Evolutionary conservation across 345 rosid genomes (phyloP), one percentile per base, ranked within the genome.

Genomic region (Bretschneidera sinensis): DNA sequence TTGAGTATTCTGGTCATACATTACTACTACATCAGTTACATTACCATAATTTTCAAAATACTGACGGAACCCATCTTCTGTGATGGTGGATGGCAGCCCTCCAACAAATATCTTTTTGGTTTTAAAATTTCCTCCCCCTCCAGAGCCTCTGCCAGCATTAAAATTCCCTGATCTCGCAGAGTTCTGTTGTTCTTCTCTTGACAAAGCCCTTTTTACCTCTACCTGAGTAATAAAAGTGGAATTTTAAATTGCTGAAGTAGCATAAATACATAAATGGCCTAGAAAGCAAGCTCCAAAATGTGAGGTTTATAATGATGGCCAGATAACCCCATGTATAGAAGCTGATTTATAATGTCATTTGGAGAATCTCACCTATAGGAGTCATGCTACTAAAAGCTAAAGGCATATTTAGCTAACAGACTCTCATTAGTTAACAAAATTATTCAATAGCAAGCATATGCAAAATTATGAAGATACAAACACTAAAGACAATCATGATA

Each of bases 61-160:
- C 60, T 83, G 81, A n/a, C 90, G 89, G 68, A 92, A 92, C 22
- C 80, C 94, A 17, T 92, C 98, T 28, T 89, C 96, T 24, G 84
- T 82, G 57, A 92, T 67, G 51, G 89, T 76, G 11, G 98, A 85
- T 33, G 98, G 96, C 77, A 92, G 74, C 51, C 98, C 98, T 74
- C 98, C 98, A 15, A 92, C 97, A 72, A 92, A 92, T 49, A 92
- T 87, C 82, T 92, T 92, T 74, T 89, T 89, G 25, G 94, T 87
- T 76, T 82, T 82, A 51, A 71, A 70, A 74, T 64, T 77, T 71
- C 95, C 84, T 59, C 79, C 83, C 24, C 72, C 60, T 31, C 87
- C 87, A 62, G 85, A 63, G 39, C 62, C 77, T 83, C 98, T 79
- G 63, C 63, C 72, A 61, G 83, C 45, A 74, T 79, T 85, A 45